Conservation (phyloP, 2,329 filamentous ascomycete genomes). For the Trichoderma harzianum region DNA sequence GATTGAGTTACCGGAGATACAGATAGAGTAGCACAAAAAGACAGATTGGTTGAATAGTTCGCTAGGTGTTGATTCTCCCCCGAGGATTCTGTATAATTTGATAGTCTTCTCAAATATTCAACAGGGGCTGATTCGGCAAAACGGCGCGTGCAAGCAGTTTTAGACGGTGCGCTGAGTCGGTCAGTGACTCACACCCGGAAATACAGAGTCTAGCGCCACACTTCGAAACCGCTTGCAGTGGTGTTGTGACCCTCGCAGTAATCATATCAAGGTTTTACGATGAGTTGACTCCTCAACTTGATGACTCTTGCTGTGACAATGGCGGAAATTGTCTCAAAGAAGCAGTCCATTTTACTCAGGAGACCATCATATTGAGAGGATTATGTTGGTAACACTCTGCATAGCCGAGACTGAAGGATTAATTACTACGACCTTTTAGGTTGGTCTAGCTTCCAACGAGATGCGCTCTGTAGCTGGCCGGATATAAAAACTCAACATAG, state of each 20-base stretch:
- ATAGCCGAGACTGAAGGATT: neutral
- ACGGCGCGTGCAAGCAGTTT: neutral
- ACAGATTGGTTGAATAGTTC: neutral
- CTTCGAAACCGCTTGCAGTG: neutral
- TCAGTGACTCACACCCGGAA: constrained; percentile 5
- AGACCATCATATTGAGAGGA: neutral
- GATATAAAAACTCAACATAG: neutral
- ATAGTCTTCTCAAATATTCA: neutral
- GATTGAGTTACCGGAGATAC: neutral
- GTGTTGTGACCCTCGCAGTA: neutral
- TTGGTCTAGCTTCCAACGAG: neutral
- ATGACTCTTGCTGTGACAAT: neutral
- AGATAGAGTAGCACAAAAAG: neutral
- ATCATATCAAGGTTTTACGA: neutral
- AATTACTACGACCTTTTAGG: neutral
- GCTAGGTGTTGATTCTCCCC: neutral
- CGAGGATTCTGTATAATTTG: neutral
- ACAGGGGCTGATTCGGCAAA: neutral
- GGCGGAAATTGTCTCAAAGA: neutral
- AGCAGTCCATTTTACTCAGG: neutral
- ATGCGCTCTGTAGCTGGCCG: neutral
- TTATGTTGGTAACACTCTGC: neutral
- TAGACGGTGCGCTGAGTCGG: neutral
- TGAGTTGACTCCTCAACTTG: neutral
- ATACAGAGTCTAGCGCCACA: neutral